phyloP scores from a whole-genome alignment of 2,329 filamentous ascomycete genomes.

The Calonectria hongkongensis region DNA sequence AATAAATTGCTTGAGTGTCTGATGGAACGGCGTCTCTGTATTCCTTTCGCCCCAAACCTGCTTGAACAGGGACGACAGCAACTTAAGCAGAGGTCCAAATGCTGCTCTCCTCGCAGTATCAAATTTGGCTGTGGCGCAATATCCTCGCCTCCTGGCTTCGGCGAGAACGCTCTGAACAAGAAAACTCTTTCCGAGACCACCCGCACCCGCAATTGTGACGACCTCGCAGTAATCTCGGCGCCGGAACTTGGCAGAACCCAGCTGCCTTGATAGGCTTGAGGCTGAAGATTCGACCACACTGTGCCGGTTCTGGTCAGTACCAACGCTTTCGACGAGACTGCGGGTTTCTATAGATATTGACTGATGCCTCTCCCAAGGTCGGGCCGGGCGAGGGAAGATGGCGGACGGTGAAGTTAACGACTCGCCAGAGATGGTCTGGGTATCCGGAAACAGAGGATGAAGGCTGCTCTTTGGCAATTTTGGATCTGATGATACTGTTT shows the following conservation, averaged over 20 bases:
- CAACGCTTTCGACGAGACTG: constrained; percentile 67
- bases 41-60: constrained; percentile 81
- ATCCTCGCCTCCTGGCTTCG: constrained; percentile 77
- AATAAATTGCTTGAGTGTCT: constrained; percentile 76
- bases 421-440: constrained; percentile 65
- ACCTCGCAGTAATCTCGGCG: constrained; percentile 79
- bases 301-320: constrained; percentile 65
- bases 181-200: constrained; percentile 79
- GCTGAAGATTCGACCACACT: constrained; percentile 67
- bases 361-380: constrained; percentile 72
- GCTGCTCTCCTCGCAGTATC: constrained; percentile 76
- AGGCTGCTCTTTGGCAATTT: constrained; percentile 62
- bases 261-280: constrained; percentile 71
- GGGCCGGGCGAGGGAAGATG: constrained; percentile 61
- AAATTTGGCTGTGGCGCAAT: constrained; percentile 80
- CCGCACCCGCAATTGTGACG: constrained; percentile 76
- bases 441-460: constrained; percentile 66
- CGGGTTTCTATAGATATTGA: constrained; percentile 70
- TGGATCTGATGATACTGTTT: constrained; percentile 65
- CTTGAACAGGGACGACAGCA: constrained; percentile 80
- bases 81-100: constrained; percentile 78
- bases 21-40: constrained; percentile 79
- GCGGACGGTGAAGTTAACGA: constrained; percentile 69
- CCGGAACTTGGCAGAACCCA: constrained; percentile 75
- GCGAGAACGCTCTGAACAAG: constrained; percentile 78